Conservation (phyloP, 2,329 filamentous ascomycete genomes). For the Claviceps lovelessii region DNA sequence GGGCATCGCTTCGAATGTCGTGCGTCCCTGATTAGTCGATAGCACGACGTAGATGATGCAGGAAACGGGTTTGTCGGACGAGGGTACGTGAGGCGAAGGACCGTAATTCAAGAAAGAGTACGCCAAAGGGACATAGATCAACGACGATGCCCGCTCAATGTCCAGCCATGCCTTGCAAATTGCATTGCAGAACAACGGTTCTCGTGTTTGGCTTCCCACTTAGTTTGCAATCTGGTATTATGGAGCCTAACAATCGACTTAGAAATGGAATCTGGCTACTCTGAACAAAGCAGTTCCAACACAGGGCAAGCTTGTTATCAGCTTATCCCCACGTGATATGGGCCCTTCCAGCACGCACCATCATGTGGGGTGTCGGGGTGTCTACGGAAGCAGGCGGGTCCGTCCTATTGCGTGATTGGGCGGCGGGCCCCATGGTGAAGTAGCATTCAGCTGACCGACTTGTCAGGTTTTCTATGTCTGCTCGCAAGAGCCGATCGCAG, state of each 20-base stretch:
- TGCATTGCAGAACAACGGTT: neutral
- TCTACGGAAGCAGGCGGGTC: neutral
- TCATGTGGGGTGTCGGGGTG: too few species aligned
- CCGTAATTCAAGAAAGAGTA: too few species aligned
- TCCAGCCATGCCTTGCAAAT: neutral
- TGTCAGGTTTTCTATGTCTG: neutral
- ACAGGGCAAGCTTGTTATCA: neutral
- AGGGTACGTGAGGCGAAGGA: neutral
- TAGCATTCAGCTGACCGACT: too few species aligned
- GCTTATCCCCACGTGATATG: neutral
- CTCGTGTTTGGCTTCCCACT: neutral
- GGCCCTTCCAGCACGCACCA: too few species aligned
- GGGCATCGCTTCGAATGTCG: conserved; percentile 5
- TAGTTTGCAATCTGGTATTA: neutral
- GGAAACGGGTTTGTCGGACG: neutral
- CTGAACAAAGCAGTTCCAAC: neutral
- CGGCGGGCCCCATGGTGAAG: too few species aligned
- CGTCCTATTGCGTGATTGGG: neutral
- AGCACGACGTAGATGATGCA: neutral
- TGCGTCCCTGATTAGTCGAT: neutral
- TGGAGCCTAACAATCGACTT: neutral
- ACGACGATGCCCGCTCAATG: neutral
- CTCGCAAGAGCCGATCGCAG: conserved; percentile 5
- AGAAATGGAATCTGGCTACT: neutral
- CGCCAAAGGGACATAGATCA: neutral